Percentiles rank a stretch among this genome's conserved stretches.
These are phyloP conservation scores for Vitellaria paradoxa DNA, from an alignment of 179 eudicot genomes.

Conservation along the genomic window DNA sequence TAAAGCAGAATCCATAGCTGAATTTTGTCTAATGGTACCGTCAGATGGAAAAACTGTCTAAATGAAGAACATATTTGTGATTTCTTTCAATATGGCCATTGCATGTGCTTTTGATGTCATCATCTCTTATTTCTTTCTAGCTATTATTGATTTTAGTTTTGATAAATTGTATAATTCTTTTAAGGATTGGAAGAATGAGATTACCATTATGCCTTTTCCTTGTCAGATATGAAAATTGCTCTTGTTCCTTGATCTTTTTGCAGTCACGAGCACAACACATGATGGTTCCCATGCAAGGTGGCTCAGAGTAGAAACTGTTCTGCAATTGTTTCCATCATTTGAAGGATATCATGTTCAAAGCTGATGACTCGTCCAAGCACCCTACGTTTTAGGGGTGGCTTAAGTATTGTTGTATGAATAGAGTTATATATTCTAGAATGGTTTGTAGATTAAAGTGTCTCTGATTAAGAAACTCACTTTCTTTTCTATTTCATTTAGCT, in stretches of 20 bases:
- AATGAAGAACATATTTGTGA: too few species aligned
- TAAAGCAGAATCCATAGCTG: too few species aligned
- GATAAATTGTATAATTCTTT: not conserved
- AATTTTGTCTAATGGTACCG: too few species aligned
- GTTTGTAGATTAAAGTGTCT: not conserved
- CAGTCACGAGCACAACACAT: conserved; percentile 19
- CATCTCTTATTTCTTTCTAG: not conserved
- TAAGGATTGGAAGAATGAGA: not conserved
- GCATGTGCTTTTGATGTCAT: not conserved
- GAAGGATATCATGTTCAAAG: not conserved
- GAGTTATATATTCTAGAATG: not conserved
- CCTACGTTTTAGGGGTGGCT: not conserved
- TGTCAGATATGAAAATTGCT: not conserved
- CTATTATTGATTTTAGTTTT: not conserved
- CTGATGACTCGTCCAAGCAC: not conserved
- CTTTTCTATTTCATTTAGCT: not conserved
- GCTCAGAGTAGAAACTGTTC: not conserved
- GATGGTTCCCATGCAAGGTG: conserved; percentile 13
- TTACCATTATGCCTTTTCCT: not conserved
- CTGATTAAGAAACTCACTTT: not conserved
- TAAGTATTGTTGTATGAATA: not conserved
- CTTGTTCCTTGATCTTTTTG: not conserved
- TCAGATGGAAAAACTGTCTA: too few species aligned
- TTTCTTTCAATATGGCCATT: too few species aligned
- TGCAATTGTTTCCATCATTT: not conserved